Percentiles rank a stretch among this genome's conserved stretches.
Evolutionary conservation across 2,329 filamentous ascomycete genomes (phyloP).

Genomic region (Fusarium nurragi): DNA sequence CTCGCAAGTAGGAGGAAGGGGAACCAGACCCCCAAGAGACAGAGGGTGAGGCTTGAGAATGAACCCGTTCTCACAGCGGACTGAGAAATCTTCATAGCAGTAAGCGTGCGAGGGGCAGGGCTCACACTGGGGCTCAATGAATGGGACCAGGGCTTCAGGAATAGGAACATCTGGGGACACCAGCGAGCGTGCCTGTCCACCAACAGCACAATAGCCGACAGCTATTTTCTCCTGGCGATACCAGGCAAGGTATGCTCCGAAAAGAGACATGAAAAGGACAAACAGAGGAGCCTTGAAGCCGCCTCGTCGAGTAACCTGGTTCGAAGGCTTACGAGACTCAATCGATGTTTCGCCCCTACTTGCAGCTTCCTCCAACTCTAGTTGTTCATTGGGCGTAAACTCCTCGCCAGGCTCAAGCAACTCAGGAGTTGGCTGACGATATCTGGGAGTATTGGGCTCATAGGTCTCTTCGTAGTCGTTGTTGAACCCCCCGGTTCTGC

Average conservation of each 20-base stretch:
- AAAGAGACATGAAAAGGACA: conserved; percentile 74
- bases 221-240: conserved; percentile 96
- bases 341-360: conserved; percentile 60
- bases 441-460: conserved; percentile 42
- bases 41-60: conserved; percentile 86
- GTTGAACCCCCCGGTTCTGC: conserved; percentile 52
- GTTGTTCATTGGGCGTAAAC: conserved; percentile 90
- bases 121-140: conserved; percentile 85
- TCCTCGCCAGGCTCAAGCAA: conserved; percentile 80
- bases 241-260: conserved; percentile 79
- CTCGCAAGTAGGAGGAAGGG: conserved; percentile 90
- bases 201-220: conserved; percentile 93
- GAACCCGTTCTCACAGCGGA: conserved; percentile 87
- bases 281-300: conserved; percentile 72
- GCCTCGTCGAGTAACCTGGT: conserved; percentile 50
- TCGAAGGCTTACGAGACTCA: conserved; percentile 55
- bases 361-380: conserved; percentile 78
- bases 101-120: conserved; percentile 90
- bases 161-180: conserved; percentile 63
- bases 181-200: conserved; percentile 65
- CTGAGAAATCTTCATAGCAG: conserved; percentile 81
- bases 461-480: conserved; percentile 48
- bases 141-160: conserved; percentile 75
- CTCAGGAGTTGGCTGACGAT: conserved; percentile 49
- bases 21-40: conserved; percentile 80